phyloP scores from a whole-genome alignment of 2,329 filamentous ascomycete genomes.

The Pyrenochaeta sp. region DNA sequence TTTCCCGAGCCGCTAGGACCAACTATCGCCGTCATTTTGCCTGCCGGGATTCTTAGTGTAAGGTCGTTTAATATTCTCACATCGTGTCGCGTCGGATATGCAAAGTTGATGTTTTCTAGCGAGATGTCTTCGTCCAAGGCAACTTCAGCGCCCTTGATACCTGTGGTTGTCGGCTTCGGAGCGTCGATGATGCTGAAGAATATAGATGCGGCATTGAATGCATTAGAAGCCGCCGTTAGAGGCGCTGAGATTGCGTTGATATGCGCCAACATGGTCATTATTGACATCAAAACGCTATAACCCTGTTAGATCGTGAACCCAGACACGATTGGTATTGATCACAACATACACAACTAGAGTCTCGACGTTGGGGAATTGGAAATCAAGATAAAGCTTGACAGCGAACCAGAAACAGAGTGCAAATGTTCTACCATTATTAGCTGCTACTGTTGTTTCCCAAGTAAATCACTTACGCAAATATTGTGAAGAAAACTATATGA shows the following conservation, averaged over 20 bases:
- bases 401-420: slow-evolving; percentile 39
- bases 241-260: slow-evolving; percentile 27
- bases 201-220: slow-evolving; percentile 25
- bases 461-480: slow-evolving; percentile 25
- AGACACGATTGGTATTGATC: no score
- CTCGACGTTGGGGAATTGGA: slow-evolving; percentile 21
- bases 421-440: slow-evolving; percentile 22
- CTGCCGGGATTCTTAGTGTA: slow-evolving; percentile 77
- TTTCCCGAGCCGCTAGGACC: slow-evolving; percentile 93
- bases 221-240: slow-evolving; percentile 21
- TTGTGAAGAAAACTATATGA: slow-evolving; percentile 28
- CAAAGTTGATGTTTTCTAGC: slow-evolving; percentile 28
- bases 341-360: slow-evolving; percentile 27
- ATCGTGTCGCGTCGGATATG: slow-evolving; percentile 66
- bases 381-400: slow-evolving; percentile 22
- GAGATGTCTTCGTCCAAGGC: slow-evolving; percentile 30
- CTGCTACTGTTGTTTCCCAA: neutral
- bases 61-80: slow-evolving; percentile 86
- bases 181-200: slow-evolving; percentile 36
- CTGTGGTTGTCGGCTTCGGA: slow-evolving; percentile 18
- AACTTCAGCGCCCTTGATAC: slow-evolving; percentile 17
- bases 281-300: slow-evolving; percentile 33
- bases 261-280: slow-evolving; percentile 29
- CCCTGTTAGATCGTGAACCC: no score
- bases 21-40: slow-evolving; percentile 91